Evolutionary conservation across 352 stramenopile species (phyloP), one percentile per base, ranked within the genome.

Genomic region (Phytophthora pini): DNA sequence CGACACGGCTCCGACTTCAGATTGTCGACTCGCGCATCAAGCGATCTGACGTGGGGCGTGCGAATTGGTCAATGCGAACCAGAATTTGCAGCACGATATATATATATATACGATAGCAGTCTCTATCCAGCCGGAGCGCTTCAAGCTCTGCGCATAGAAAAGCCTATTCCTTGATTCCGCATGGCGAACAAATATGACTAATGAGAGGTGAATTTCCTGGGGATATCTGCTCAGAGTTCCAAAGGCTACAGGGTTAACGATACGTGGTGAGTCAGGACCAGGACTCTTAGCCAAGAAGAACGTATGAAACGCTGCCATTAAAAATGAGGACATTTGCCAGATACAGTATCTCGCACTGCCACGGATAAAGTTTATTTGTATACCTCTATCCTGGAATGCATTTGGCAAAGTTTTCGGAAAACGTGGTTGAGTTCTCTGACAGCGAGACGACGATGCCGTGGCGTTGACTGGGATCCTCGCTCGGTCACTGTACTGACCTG

Each of bases 361-460:
- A 26, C 24, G 24, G 24, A 26, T 4, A 26, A 4, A 4, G 24
- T 26, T 26, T 4, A 26, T 26, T 26, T 26, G 24, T 4, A 26
- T 26, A 26, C 24, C 31, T 36, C 1, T 12, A 36, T 36, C 8
- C 31, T 26, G 9, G 31, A 12, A 12, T 10, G 9, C 31, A 13
- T 4, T 8, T 7, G 24, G 24, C 4, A 26, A 2, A 20, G 17
- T 20, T 20, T 31, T 31, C 27, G 27, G 29, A 32, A 32, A 41
- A 41, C 36, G 36, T 43, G 15, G 3, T 43, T 26, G 24, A 26
- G 12, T 5, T 10, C 31, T 24, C 24, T 38, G 41, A 45, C 11
- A 63, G 59, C 57, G 59, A 72, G 44, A 56, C 0, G 50, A 72
- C 64, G 64, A 72, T 72, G 50, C 49, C 31, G 63, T 61, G 31